Percentiles rank a stretch among this genome's conserved stretches.
Evolutionary conservation across 139 green algal species (phyloP).

Genomic region (Picochlorum sp.): DNA sequence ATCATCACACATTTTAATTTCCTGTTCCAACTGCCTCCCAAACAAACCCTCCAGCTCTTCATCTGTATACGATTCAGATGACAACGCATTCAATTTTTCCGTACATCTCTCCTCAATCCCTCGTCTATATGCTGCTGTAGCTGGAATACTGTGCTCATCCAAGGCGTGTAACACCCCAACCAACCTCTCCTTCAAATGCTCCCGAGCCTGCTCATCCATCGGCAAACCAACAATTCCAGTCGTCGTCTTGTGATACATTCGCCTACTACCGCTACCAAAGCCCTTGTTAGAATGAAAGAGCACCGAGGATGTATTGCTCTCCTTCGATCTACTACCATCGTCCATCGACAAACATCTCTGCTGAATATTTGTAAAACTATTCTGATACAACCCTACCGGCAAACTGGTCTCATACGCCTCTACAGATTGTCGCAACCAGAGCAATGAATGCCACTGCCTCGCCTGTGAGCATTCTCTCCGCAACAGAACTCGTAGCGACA

Average conservation of each 20-base stretch:
- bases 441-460: too few relatives aligned
- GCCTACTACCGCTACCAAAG: too few relatives aligned
- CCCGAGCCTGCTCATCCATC: slow-evolving; percentile 25
- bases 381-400: too few relatives aligned
- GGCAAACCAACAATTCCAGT: slow-evolving; percentile 47
- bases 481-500: too few relatives aligned
- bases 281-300: too few relatives aligned
- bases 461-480: too few relatives aligned
- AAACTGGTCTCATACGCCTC: too few relatives aligned
- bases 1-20: slow-evolving; percentile 35
- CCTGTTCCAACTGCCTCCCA: slow-evolving; percentile 37
- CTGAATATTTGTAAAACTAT: too few relatives aligned
- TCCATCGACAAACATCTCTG: too few relatives aligned
- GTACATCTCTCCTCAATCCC: slow-evolving; percentile 32
- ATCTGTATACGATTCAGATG: slow-evolving; percentile 12
- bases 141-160: slow-evolving; percentile 24
- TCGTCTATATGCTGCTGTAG: slow-evolving; percentile 29
- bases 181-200: slow-evolving; percentile 16
- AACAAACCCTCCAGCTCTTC: slow-evolving; percentile 36
- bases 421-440: too few relatives aligned
- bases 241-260: slow-evolving; percentile 28
- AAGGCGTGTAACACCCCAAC: slow-evolving; percentile 30
- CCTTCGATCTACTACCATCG: too few relatives aligned
- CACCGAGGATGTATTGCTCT: too few relatives aligned
- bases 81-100: slow-evolving; percentile 23